Percentiles rank a stretch among this genome's conserved stretches.
Evolutionary conservation across 1,139 yeast species (phyloP).

Genomic region (Kodamaea arcana): DNA sequence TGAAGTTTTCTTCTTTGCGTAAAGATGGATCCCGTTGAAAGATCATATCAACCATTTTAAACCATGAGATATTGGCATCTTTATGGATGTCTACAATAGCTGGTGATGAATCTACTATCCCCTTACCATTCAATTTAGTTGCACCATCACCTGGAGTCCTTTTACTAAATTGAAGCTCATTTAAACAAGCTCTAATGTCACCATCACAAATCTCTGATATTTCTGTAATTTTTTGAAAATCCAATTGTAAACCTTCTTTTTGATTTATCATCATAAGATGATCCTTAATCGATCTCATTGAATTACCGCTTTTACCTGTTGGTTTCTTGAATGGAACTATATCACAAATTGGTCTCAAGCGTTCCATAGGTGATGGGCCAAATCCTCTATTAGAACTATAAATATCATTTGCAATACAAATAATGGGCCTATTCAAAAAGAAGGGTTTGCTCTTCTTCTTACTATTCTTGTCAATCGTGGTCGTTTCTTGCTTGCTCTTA

Average conservation of each 20-base stretch:
- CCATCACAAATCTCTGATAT: slow-evolving; percentile 73
- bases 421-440: slow-evolving; percentile 73
- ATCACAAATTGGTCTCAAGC: slow-evolving; percentile 69
- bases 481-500: slow-evolving; percentile 15
- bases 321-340: slow-evolving; percentile 64
- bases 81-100: too few relatives aligned
- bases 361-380: slow-evolving; percentile 53
- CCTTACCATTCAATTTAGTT: slow-evolving; percentile 14
- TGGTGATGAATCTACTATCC: neutral
- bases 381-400: slow-evolving; percentile 47
- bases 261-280: slow-evolving; percentile 31
- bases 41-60: slow-evolving; percentile 48
- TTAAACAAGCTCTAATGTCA: slow-evolving; percentile 82
- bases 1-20: slow-evolving; percentile 46
- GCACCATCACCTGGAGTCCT: slow-evolving; percentile 21
- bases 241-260: slow-evolving; percentile 30
- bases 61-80: slow-evolving; percentile 62
- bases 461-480: slow-evolving; percentile 20
- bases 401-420: slow-evolving; percentile 87
- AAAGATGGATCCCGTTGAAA: slow-evolving; percentile 49
- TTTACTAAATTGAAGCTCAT: slow-evolving; percentile 71
- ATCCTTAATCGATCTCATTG: slow-evolving; percentile 39
- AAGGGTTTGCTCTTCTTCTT: slow-evolving; percentile 27
- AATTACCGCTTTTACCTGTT: slow-evolving; percentile 30
- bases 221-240: slow-evolving; percentile 38